phyloP scores from a whole-genome alignment of 2,329 filamentous ascomycete genomes.

The Xylariaceae sp. region DNA sequence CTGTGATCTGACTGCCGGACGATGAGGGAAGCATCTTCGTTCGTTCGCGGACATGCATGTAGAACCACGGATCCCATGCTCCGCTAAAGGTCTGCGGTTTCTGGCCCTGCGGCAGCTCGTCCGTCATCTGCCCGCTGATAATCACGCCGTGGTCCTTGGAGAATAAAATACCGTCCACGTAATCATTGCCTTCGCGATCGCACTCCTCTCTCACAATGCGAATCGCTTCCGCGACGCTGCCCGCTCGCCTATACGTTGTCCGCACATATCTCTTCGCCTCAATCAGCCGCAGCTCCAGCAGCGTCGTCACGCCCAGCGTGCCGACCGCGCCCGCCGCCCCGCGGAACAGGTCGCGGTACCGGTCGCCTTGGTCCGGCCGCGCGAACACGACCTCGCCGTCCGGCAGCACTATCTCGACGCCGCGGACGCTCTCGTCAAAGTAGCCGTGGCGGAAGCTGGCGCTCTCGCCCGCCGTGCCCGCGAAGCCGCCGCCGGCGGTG shows the following conservation, averaged over 20 bases:
- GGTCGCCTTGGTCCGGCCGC: slow-evolving; percentile 20
- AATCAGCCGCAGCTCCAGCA: slow-evolving; percentile 61
- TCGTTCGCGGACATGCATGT: slow-evolving; percentile 59
- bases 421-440: slow-evolving; percentile 61
- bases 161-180: slow-evolving; percentile 70
- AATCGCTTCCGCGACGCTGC: slow-evolving; percentile 43
- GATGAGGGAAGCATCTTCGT: slow-evolving; percentile 9
- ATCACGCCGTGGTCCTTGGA: slow-evolving; percentile 59
- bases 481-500: slow-evolving; percentile 67
- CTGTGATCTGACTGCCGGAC: no score
- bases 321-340: slow-evolving; percentile 66
- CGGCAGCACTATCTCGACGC: slow-evolving; percentile 66
- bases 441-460: slow-evolving; percentile 67
- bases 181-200: slow-evolving; percentile 48
- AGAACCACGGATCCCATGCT: slow-evolving; percentile 70
- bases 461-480: slow-evolving; percentile 68
- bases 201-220: slow-evolving; percentile 46
- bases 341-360: slow-evolving; percentile 53
- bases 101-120: slow-evolving; percentile 37
- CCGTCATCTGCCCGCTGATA: slow-evolving; percentile 58
- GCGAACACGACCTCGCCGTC: slow-evolving; percentile 59
- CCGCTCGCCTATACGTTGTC: slow-evolving; percentile 55
- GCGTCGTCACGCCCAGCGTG: slow-evolving; percentile 62
- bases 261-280: slow-evolving; percentile 58
- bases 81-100: slow-evolving; percentile 37